phyloP scores from a whole-genome alignment of 805 yeast species.

The Lipomyces sp. region DNA sequence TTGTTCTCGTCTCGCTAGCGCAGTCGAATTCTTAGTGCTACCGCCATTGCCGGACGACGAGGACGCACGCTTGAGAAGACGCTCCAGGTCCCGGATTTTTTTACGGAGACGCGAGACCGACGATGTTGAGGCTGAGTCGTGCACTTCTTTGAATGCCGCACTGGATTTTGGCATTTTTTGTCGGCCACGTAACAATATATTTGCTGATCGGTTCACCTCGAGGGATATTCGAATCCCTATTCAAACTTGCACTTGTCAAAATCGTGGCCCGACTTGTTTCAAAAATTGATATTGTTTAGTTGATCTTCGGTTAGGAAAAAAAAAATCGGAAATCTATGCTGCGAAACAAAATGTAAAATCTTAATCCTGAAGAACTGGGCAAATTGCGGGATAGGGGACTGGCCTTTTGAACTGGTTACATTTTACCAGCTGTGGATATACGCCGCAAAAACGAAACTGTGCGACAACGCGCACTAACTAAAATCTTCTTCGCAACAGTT shows the following conservation, averaged over 20 bases:
- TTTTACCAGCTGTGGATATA: too few species aligned
- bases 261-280: too few species aligned
- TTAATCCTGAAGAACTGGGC: not conserved
- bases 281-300: too few species aligned
- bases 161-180: slow-evolving; percentile 11
- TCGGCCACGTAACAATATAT: not conserved
- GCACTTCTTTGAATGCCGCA: slow-evolving; percentile 17
- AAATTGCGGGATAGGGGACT: not conserved
- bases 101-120: slow-evolving; percentile 62
- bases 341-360: not conserved
- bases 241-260: too few species aligned
- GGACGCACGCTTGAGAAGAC: slow-evolving; percentile 59
- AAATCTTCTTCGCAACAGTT: not conserved
- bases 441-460: not conserved
- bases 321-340: too few species aligned
- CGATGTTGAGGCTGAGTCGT: not conserved
- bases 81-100: slow-evolving; percentile 83
- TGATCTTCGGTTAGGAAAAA: too few species aligned
- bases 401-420: not conserved
- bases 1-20: slow-evolving; percentile 49
- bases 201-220: not conserved
- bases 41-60: slow-evolving; percentile 39
- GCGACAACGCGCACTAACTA: not conserved
- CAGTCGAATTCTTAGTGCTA: slow-evolving; percentile 63
- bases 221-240: too few species aligned